Conservation (phyloP, 108 stramenopile species). For the Cyclotella cryptica region DNA sequence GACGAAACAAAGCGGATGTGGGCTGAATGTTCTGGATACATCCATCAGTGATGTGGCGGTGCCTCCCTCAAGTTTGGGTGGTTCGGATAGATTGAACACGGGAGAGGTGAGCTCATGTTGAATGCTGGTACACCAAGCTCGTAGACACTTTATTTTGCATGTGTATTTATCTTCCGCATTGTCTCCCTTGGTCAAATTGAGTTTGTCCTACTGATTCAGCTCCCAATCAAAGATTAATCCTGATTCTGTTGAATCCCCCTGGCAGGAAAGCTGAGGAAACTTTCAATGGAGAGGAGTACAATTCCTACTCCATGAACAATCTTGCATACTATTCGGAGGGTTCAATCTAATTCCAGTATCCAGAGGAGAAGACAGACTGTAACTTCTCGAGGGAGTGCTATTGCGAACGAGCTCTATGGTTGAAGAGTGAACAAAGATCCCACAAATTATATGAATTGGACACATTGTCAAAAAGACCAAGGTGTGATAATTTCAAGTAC, state of each 20-base stretch:
- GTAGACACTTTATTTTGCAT: not conserved
- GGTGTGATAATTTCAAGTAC: not conserved
- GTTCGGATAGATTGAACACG: not conserved
- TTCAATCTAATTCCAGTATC: conserved; percentile 9
- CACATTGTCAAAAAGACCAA: not conserved
- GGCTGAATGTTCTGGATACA: conserved; percentile 2
- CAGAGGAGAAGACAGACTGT: conserved; percentile 2
- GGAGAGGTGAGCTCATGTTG: not conserved
- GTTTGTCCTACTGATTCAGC: not conserved
- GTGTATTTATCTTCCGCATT: not conserved
- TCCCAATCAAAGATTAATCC: no score
- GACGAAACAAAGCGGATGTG: not conserved
- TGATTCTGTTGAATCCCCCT: no score
- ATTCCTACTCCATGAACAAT: conserved; percentile 27
- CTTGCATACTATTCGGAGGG: not conserved
- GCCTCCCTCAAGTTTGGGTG: not conserved
- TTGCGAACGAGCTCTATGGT: conserved; percentile 14
- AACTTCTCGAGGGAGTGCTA: conserved; percentile 19
- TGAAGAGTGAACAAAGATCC: no score
- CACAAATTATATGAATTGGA: not conserved
- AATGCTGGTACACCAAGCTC: not conserved
- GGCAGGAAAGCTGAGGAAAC: conserved; percentile 1
- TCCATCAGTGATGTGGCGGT: not conserved
- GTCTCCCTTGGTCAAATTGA: not conserved
- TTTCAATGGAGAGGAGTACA: conserved; percentile 32